Conservation (phyloP, 805 yeast genomes). For the Starmera quercuum region DNA sequence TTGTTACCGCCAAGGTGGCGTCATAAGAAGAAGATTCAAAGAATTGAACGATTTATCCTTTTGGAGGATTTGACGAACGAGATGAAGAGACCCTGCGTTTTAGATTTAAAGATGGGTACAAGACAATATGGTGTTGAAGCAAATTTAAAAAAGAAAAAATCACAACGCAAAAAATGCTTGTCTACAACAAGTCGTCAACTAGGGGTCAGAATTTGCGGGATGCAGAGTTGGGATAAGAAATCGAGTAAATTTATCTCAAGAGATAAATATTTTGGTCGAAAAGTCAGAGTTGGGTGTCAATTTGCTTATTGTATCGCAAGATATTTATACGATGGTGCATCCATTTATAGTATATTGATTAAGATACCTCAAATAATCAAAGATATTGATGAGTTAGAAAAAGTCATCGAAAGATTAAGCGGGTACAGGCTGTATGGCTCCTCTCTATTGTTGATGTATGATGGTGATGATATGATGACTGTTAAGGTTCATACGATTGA, state of each 20-base stretch:
- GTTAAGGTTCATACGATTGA: conserved; percentile 74
- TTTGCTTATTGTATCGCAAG: conserved; percentile 70
- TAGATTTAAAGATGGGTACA: conserved; percentile 97
- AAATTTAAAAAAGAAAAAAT: conserved; percentile 52
- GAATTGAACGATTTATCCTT: conserved; percentile 74
- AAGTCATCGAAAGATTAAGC: conserved; percentile 44
- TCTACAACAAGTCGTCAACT: conserved; percentile 71
- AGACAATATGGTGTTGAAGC: conserved; percentile 98
- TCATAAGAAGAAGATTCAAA: conserved; percentile 33
- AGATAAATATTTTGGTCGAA: conserved; percentile 91
- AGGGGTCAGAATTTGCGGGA: conserved; percentile 93
- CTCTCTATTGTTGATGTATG: conserved; percentile 82
- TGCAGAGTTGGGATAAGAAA: conserved; percentile 69
- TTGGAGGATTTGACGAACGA: conserved; percentile 87
- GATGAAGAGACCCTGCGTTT: conserved; percentile 78
- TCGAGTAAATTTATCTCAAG: conserved; percentile 47
- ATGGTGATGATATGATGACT: conserved; percentile 38
- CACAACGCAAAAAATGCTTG: conserved; percentile 78
- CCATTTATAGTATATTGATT: conserved; percentile 46
- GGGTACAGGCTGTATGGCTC: conserved; percentile 92
- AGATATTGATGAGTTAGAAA: conserved; percentile 50
- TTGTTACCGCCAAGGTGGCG: conserved; percentile 12
- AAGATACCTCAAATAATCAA: conserved; percentile 63
- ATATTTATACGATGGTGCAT: conserved; percentile 72
- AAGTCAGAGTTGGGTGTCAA: conserved; percentile 60